phyloP scores from a whole-genome alignment of 2,329 filamentous ascomycete species.

The Colletotrichum gloeosporioides region DNA sequence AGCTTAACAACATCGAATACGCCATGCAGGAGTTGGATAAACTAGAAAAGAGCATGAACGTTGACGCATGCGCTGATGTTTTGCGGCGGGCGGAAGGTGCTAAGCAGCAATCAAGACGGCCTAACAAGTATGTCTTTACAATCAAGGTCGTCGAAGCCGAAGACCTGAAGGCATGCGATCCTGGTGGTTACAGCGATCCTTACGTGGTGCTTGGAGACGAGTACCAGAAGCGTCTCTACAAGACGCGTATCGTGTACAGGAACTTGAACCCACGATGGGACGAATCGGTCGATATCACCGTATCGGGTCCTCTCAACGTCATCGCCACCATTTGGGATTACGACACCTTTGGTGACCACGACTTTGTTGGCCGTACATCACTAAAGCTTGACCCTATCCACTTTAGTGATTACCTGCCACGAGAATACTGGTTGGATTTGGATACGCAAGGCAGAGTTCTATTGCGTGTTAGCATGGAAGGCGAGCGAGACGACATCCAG shows the following conservation, averaged over 20 bases:
- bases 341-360: slow-evolving; percentile 95
- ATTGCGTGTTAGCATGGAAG: slow-evolving; percentile 96
- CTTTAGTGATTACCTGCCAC: slow-evolving; percentile 93
- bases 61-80: slow-evolving; percentile 86
- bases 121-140: slow-evolving; percentile 94
- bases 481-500: slow-evolving; percentile 96
- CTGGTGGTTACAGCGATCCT: slow-evolving; percentile 91
- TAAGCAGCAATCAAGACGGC: slow-evolving; percentile 66
- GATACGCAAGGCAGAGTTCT: slow-evolving; percentile 92
- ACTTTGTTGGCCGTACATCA: slow-evolving; percentile 96
- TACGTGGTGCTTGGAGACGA: slow-evolving; percentile 98
- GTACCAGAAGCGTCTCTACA: slow-evolving; percentile 94
- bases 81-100: slow-evolving; percentile 76
- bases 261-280: slow-evolving; percentile 97
- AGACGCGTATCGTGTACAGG: slow-evolving; percentile 89
- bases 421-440: slow-evolving; percentile 97
- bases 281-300: slow-evolving; percentile 94
- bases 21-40: slow-evolving; percentile 91
- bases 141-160: slow-evolving; percentile 99
- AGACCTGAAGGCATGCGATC: slow-evolving; percentile 96
- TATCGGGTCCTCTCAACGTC: slow-evolving; percentile 87
- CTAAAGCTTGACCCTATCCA: slow-evolving; percentile 97
- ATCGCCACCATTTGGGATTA: slow-evolving; percentile 99
- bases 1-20: slow-evolving; percentile 97
- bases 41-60: slow-evolving; percentile 87